A percentile compares a stretch with the other conserved stretches of the same genome.
Evolutionary conservation across 305 asterid species (phyloP).

Genomic region (Fraxinus latifolia): DNA sequence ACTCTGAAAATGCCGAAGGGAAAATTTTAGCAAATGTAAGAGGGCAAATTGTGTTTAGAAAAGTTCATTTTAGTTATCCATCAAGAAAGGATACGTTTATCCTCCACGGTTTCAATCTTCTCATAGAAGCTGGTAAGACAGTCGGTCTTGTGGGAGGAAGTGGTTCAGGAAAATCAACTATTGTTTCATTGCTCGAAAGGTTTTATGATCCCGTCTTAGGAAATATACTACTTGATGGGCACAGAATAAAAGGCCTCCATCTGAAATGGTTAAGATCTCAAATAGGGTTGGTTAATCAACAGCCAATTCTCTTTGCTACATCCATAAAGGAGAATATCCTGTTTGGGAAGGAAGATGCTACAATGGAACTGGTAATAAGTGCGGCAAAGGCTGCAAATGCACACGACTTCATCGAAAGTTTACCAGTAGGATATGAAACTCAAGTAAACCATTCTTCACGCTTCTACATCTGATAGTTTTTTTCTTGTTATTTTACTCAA

Average conservation of each 20-base stretch:
- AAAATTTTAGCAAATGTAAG: conserved; percentile 26
- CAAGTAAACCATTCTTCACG: conserved; percentile 33
- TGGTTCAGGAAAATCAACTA: conserved; percentile 78
- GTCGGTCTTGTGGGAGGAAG: conserved; percentile 80
- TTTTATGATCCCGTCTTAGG: conserved; percentile 67
- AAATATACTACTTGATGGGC: conserved; percentile 61
- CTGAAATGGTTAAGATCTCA: conserved; percentile 61
- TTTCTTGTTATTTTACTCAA: not conserved
- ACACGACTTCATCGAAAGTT: conserved; percentile 46
- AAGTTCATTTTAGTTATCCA: conserved; percentile 59
- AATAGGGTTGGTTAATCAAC: conserved; percentile 67
- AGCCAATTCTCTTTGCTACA: conserved; percentile 63
- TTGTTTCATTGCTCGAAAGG: conserved; percentile 59
- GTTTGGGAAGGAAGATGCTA: conserved; percentile 57
- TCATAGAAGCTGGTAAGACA: conserved; percentile 48
- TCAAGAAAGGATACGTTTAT: conserved; percentile 50
- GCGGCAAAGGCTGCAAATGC: conserved; percentile 67
- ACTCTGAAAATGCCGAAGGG: conserved; percentile 39
- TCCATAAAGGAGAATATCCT: conserved; percentile 55
- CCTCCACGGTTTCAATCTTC: conserved; percentile 44
- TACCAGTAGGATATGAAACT: conserved; percentile 58
- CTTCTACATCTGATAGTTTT: not conserved
- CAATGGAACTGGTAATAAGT: conserved; percentile 37
- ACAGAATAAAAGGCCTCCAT: conserved; percentile 38
- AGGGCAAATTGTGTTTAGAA: conserved; percentile 61